Evolutionary conservation across 169 alveolate species (phyloP).

Genomic region (Cryptosporidium parvum): DNA sequence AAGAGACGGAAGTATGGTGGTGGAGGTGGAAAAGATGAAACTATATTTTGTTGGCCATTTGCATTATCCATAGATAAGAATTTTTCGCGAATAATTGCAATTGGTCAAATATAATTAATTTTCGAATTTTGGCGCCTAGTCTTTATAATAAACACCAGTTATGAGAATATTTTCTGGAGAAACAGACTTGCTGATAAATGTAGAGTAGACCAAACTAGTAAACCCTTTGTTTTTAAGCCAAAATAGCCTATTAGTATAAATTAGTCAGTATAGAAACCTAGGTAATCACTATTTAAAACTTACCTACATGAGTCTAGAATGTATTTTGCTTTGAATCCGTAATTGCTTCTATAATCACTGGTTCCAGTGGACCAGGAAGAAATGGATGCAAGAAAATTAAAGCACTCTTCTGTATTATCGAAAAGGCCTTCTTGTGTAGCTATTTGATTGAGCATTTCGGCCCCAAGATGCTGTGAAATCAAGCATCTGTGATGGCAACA

Average conservation of each 20-base stretch:
- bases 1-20: conserved; percentile 69
- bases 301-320: conserved; percentile 69
- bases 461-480: conserved; percentile 32
- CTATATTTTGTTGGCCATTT: conserved; percentile 27
- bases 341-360: conserved; percentile 24
- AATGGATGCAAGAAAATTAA: conserved; percentile 11
- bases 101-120: neutral
- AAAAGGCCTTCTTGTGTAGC: neutral
- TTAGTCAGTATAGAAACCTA: neutral
- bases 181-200: conserved; percentile 21
- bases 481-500: conserved; percentile 68
- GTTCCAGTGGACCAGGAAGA: conserved; percentile 75
- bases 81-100: neutral
- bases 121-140: conserved; percentile 21
- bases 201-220: neutral
- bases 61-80: conserved; percentile 1
- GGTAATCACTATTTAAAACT: neutral
- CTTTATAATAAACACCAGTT: conserved; percentile 15
- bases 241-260: conserved; percentile 7
- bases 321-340: conserved; percentile 63
- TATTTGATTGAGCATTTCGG: conserved; percentile 2
- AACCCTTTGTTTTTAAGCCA: conserved; percentile 51
- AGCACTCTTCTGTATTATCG: neutral
- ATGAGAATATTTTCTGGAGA: conserved; percentile 53
- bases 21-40: conserved; percentile 69